Conservation (phyloP, 176 grass and related monocot genomes). For the Rhynchospora pubera region DNA sequence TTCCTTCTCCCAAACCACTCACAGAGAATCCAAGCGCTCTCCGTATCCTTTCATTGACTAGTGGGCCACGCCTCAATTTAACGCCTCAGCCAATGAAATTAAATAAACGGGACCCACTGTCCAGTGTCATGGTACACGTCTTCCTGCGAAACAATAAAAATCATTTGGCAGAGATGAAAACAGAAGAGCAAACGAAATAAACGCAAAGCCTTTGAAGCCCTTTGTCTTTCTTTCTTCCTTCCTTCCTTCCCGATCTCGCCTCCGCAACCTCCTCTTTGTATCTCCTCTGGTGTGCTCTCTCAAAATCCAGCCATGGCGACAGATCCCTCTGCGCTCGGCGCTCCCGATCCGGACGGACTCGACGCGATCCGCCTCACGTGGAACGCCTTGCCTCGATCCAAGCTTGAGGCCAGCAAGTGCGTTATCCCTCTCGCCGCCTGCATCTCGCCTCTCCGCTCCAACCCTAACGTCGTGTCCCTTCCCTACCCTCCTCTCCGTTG, state of each 20-base stretch:
- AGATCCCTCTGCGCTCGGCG: neutral
- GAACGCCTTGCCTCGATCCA: constrained; percentile 85
- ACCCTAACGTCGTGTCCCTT: constrained; percentile 45
- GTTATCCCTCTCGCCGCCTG: constrained; percentile 73
- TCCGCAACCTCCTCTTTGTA: neutral
- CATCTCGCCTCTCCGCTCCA: constrained; percentile 45
- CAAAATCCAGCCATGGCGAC: constrained; percentile 8
- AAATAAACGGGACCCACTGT: neutral
- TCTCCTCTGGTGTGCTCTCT: neutral
- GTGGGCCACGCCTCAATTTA: neutral
- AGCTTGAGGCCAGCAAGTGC: constrained; percentile 95
- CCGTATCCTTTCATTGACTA: neutral
- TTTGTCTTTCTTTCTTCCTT: neutral
- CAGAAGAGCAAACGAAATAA: neutral
- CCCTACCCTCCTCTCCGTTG: constrained; percentile 84
- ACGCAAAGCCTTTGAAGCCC: neutral
- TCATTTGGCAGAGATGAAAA: neutral
- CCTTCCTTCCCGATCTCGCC: constrained; percentile 10
- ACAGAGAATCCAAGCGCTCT: neutral
- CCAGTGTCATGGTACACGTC: neutral
- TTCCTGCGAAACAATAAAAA: neutral
- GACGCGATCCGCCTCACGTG: constrained; percentile 85
- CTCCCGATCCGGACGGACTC: constrained; percentile 45
- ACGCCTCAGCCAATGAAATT: neutral
- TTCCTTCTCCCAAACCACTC: neutral